A percentile compares a stretch with the other conserved stretches of the same genome.
Conservation (phyloP, 1,139 yeast species). For the Pichia sp. region DNA sequence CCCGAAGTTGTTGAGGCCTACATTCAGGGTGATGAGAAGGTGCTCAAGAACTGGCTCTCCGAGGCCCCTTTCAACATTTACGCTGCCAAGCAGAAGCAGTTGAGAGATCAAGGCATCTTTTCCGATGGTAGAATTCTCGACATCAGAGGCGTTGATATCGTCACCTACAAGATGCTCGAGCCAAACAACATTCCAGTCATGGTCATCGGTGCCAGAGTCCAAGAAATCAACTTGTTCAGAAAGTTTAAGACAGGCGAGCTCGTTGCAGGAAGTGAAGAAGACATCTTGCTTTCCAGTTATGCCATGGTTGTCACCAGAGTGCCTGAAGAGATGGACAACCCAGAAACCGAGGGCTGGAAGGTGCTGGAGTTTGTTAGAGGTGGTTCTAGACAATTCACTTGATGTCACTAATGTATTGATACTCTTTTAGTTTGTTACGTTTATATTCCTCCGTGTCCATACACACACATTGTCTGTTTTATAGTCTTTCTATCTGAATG, state of each 20-base stretch:
- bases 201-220: slow-evolving; percentile 94
- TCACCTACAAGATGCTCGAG: slow-evolving; percentile 81
- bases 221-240: slow-evolving; percentile 87
- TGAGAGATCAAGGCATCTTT: slow-evolving; percentile 85
- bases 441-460: neutral
- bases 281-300: slow-evolving; percentile 86
- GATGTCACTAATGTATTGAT: neutral
- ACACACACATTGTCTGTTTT: slow-evolving; percentile 10
- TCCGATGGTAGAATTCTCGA: slow-evolving; percentile 92
- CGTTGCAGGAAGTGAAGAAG: slow-evolving; percentile 95
- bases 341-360: slow-evolving; percentile 96
- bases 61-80: slow-evolving; percentile 97
- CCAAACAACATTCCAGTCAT: slow-evolving; percentile 92
- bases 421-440: neutral
- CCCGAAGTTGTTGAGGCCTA: slow-evolving; percentile 97
- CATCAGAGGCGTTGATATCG: slow-evolving; percentile 91
- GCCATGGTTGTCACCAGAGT: slow-evolving; percentile 94
- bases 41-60: slow-evolving; percentile 85
- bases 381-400: slow-evolving; percentile 85
- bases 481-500: slow-evolving; percentile 1
- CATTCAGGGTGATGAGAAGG: slow-evolving; percentile 82
- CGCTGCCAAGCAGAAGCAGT: slow-evolving; percentile 89
- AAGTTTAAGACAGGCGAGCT: slow-evolving; percentile 89
- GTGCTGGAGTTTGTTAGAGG: slow-evolving; percentile 93
- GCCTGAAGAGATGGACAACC: slow-evolving; percentile 86